Evolutionary conservation across 1,284 basidiomycete species (phyloP), one percentile per base, ranked within the genome.

Genomic region (Malassezia pachydermatis): DNA sequence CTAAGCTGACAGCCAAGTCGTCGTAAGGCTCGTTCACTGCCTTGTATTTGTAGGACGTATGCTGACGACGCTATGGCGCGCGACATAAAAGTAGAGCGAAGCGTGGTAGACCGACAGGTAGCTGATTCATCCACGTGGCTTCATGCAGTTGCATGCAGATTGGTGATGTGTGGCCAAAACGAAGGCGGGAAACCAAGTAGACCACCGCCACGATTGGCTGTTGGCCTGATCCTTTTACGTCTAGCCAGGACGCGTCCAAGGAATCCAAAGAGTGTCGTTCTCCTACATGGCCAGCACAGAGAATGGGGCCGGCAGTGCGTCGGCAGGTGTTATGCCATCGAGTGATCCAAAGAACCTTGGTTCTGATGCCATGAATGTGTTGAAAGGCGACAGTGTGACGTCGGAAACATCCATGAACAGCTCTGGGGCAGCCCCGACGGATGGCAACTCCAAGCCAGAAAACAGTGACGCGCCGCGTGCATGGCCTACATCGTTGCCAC

Each of bases 1-100:
- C 66, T 52, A 69, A 67, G 58, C 46, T 66, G n/a, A 61, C 61
- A 9, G 62, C 58, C 16, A 65, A 65, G 60, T 41, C 49, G 14
- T 45, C 37, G 16, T 45, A 37, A 45, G 5, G n/a, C 25, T 16
- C 16, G 14, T 10, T 9, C 19, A 22, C n/a, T 13, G 4, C 22
- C 22, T 7, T 38, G 4, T 9, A 19, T 23, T 37, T 20, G n/a
- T n/a, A n/a, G n/a, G n/a, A n/a, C 35, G 35, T 37, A 37, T 4
- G 35, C 14, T 23, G 24, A 37, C 35, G 36, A 24, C 36, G 19
- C 4, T 11, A n/a, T 24, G 10, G n/a, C 23, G 19, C 36, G 36
- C 25, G 36, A n/a, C n/a, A n/a, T n/a, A n/a, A n/a, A n/a, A n/a
- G n/a, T n/a, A n/a, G n/a, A n/a, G n/a, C n/a, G n/a, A n/a, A n/a